These are phyloP conservation scores for Fusarium sublunatum DNA, from an alignment of 2,329 filamentous ascomycete genomes.

Conservation along the genomic window DNA sequence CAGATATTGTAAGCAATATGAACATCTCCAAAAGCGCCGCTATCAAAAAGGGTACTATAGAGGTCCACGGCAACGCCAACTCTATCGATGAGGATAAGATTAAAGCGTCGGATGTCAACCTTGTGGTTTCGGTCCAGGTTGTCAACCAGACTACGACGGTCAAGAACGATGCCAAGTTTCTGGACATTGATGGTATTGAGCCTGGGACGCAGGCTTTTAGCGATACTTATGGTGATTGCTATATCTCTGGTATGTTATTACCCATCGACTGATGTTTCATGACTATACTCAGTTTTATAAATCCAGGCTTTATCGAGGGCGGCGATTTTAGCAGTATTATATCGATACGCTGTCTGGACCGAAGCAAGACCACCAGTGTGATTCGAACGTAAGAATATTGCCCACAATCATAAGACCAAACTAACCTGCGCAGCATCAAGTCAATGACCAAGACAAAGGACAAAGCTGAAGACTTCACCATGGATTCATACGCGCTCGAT, in stretches of 20 bases:
- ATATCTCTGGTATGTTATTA: constrained; percentile 13
- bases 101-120: constrained; percentile 14
- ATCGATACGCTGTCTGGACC: constrained; percentile 4
- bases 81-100: constrained; percentile 17
- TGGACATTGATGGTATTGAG: not conserved
- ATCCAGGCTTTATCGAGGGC: constrained; percentile 18
- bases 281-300: too few species aligned
- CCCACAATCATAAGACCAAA: rapidly evolving
- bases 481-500: not conserved
- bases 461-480: not conserved
- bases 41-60: constrained; percentile 12
- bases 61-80: not conserved
- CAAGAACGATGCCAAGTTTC: not conserved
- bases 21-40: not conserved
- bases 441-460: not conserved
- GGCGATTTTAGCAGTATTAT: constrained; percentile 12
- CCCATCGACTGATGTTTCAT: too few species aligned
- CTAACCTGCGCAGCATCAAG: not conserved
- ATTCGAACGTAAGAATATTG: not conserved
- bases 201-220: not conserved
- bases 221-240: constrained; percentile 8
- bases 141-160: constrained; percentile 10
- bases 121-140: constrained; percentile 17
- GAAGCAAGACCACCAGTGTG: not conserved
- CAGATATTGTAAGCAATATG: constrained; percentile 9